Conservation (phyloP, 2,329 filamentous ascomycete species). For the Ascochyta viciae-villosae region DNA sequence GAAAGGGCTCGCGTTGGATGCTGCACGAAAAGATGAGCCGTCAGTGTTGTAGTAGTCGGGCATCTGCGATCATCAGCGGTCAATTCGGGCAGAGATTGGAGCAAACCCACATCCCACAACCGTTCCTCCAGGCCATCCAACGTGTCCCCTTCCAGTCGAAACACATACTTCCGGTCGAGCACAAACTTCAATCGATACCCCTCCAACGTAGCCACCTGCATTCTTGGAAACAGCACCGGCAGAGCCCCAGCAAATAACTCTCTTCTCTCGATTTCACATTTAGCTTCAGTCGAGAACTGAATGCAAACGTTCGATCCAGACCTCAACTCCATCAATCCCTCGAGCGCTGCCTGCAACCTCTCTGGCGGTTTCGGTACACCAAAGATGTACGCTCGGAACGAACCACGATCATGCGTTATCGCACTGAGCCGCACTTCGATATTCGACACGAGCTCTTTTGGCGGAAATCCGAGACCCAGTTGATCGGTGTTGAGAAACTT, state of each 20-base stretch:
- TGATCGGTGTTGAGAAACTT: conserved; percentile 27
- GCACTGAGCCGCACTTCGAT: conserved; percentile 27
- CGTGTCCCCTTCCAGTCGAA: conserved; percentile 6
- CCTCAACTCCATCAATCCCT: conserved; percentile 25
- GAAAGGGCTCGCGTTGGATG: conserved; percentile 3
- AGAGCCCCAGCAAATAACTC: conserved; percentile 19
- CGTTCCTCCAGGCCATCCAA: neutral
- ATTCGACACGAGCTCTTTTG: conserved; percentile 19
- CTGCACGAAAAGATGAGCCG: conserved; percentile 1
- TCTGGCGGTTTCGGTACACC: conserved; percentile 25
- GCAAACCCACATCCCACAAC: conserved; percentile 2
- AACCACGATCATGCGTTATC: conserved; percentile 24
- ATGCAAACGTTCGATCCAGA: conserved; percentile 22
- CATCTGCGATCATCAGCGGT: neutral
- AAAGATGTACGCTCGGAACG: conserved; percentile 31
- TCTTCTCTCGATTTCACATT: conserved; percentile 12
- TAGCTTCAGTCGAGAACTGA: conserved; percentile 23
- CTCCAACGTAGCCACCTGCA: conserved; percentile 12
- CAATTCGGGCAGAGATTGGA: neutral
- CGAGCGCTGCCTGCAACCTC: conserved; percentile 21
- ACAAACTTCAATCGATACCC: conserved; percentile 23
- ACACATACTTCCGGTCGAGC: conserved; percentile 21
- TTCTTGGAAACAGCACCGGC: conserved; percentile 11
- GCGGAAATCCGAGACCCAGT: conserved; percentile 16
- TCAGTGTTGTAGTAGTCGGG: conserved; percentile 6